Percentiles rank a stretch among this genome's conserved stretches.
Evolutionary conservation across 129 eudicot genomes (phyloP).

Genomic region (Silybum marianum): DNA sequence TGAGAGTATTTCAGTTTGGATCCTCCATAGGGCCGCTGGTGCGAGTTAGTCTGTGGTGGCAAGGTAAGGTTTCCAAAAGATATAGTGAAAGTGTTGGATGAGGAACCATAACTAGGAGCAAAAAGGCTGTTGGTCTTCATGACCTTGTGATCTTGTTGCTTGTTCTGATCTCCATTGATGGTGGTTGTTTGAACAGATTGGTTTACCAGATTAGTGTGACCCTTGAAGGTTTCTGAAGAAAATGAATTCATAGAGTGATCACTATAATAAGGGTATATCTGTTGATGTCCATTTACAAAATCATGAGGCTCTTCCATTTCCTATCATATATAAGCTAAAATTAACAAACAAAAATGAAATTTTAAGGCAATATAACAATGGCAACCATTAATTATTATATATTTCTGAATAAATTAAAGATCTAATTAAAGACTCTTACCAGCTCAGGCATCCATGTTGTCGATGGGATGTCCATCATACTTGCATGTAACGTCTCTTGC

Average conservation of each 20-base stretch:
- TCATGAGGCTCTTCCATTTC: constrained; percentile 9
- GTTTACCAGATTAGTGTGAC: background rate
- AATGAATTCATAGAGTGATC: background rate
- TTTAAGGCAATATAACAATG: background rate
- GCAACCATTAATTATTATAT: background rate
- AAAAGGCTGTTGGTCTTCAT: background rate
- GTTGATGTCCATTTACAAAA: background rate
- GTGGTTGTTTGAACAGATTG: constrained; percentile 7
- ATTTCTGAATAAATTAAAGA: background rate
- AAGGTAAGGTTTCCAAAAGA: constrained; percentile 6
- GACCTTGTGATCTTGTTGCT: background rate
- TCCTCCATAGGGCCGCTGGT: background rate
- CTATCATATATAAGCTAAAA: background rate
- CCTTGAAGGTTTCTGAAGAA: constrained; percentile 11
- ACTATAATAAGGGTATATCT: constrained; percentile 1
- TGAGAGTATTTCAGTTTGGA: background rate
- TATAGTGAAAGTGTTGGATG: constrained; percentile 11
- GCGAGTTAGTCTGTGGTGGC: background rate
- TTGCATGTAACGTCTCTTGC: background rate
- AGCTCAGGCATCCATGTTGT: background rate
- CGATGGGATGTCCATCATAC: background rate
- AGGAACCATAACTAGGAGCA: constrained; percentile 9
- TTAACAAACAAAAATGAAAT: background rate
- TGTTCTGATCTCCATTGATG: background rate
- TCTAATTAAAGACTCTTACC: background rate